Evolutionary conservation across 2,329 filamentous ascomycete genomes (phyloP).

Genomic region (Hawksworthiomyces lignivorus): DNA sequence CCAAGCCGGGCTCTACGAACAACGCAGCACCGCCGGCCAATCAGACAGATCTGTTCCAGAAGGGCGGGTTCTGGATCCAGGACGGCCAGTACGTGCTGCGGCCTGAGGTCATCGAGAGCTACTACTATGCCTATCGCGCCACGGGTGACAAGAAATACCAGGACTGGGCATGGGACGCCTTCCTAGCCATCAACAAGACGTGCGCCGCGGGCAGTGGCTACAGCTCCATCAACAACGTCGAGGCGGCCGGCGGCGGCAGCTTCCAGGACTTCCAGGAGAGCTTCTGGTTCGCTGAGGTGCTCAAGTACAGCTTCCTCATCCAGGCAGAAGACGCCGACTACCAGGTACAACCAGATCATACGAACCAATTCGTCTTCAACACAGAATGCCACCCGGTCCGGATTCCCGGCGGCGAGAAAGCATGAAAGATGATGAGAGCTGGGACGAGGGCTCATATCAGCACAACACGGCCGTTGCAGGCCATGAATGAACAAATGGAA

Average conservation of each 20-base stretch:
- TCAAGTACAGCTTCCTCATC: conserved; percentile 78
- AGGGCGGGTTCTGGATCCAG: conserved; percentile 65
- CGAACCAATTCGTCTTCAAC: conserved; percentile 43
- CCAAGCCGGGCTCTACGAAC: conserved; percentile 25
- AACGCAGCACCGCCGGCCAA: conserved; percentile 35
- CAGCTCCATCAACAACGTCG: conserved; percentile 59
- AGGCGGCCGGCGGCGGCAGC: conserved; percentile 49
- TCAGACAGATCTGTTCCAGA: conserved; percentile 53
- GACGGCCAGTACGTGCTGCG: conserved; percentile 58
- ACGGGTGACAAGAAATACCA: conserved; percentile 71
- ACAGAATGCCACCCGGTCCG: conserved; percentile 38
- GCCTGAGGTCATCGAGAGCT: conserved; percentile 75
- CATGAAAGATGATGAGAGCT: no score
- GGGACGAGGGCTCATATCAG: no score
- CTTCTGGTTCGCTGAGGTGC: conserved; percentile 79
- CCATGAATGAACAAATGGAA: no score
- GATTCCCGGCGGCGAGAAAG: conserved; percentile 4
- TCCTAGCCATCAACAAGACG: conserved; percentile 57
- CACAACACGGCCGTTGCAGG: no score
- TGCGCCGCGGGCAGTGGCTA: conserved; percentile 60
- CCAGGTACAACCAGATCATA: conserved; percentile 37
- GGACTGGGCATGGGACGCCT: conserved; percentile 78
- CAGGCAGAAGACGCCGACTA: conserved; percentile 51
- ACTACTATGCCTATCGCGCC: conserved; percentile 79
- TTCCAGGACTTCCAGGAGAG: conserved; percentile 71